These are phyloP conservation scores for Pseudogymnoascus sp. DNA, from an alignment of 2,329 filamentous ascomycete species.

Conservation along the genomic window DNA sequence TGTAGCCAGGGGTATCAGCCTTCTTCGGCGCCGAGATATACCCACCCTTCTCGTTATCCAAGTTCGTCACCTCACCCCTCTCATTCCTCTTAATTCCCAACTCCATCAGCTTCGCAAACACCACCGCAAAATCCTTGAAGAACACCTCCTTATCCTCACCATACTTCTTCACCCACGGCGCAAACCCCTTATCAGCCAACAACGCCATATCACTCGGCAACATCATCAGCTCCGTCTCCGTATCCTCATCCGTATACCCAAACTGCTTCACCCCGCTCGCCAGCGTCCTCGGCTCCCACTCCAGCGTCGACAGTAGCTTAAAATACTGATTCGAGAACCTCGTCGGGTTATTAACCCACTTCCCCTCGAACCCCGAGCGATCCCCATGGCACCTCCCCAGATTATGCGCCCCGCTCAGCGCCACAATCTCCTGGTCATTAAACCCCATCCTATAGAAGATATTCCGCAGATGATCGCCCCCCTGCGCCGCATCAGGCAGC, in stretches of 20 bases:
- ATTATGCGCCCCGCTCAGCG: slow-evolving; percentile 46
- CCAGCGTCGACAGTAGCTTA: slow-evolving; percentile 40
- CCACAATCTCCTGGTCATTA: slow-evolving; percentile 51
- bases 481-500: slow-evolving; percentile 45
- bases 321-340: slow-evolving; percentile 51
- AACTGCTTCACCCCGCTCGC: slow-evolving; percentile 48
- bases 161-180: slow-evolving; percentile 48
- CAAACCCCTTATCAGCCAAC: slow-evolving; percentile 43
- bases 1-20: slow-evolving; percentile 29
- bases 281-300: slow-evolving; percentile 47
- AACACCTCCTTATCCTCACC: slow-evolving; percentile 53
- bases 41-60: slow-evolving; percentile 48
- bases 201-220: slow-evolving; percentile 55
- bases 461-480: slow-evolving; percentile 44
- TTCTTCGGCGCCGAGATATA: slow-evolving; percentile 51
- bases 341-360: slow-evolving; percentile 53
- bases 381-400: slow-evolving; percentile 47
- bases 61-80: slow-evolving; percentile 43
- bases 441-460: slow-evolving; percentile 55
- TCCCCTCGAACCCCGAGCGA: slow-evolving; percentile 47
- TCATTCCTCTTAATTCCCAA: slow-evolving; percentile 49
- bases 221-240: slow-evolving; percentile 53
- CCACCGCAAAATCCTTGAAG: slow-evolving; percentile 50
- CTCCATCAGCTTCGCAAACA: slow-evolving; percentile 52
- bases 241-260: slow-evolving; percentile 49